These are phyloP conservation scores for Erythrobasidium yunnanense DNA, from an alignment of 768 basidiomycete genomes.

Conservation along the genomic window DNA sequence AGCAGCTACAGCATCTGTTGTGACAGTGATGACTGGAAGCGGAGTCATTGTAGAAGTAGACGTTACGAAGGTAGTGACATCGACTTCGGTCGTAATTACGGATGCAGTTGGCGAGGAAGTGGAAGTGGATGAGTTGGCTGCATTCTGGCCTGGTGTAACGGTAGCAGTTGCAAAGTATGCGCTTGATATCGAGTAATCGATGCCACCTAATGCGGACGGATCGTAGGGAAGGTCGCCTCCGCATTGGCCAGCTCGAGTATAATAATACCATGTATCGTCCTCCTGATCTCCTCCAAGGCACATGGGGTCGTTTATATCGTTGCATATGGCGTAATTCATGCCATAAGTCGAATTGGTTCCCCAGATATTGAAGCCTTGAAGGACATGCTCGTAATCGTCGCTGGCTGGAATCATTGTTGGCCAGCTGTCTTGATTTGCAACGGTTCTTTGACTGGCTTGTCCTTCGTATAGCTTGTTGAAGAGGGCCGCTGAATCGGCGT, in stretches of 20 bases:
- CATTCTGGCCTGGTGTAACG: background rate
- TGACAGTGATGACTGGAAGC: background rate
- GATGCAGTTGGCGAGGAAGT: background rate
- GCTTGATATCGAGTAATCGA: background rate
- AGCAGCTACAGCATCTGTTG: background rate
- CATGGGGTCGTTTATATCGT: conserved; percentile 19
- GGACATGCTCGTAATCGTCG: conserved; percentile 32
- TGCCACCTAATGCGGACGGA: background rate
- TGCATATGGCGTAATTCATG: conserved; percentile 7
- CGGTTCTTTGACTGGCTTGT: conserved; percentile 34
- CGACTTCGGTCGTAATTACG: background rate
- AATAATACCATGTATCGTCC: conserved; percentile 26
- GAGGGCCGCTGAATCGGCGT: conserved; percentile 27
- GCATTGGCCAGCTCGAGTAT: conserved; percentile 1
- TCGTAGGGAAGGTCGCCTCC: background rate
- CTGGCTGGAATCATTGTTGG: conserved; percentile 33
- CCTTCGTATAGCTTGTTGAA: conserved; percentile 33
- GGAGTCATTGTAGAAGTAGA: background rate
- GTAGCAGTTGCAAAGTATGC: background rate
- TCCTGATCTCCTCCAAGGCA: conserved; percentile 32
- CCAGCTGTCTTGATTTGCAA: conserved; percentile 35
- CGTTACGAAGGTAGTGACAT: background rate
- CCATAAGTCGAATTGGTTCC: conserved; percentile 36
- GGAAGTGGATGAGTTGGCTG: background rate
- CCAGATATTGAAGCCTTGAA: conserved; percentile 36